A percentile compares a stretch with the other conserved stretches of the same genome.
phyloP scores from a whole-genome alignment of 2,329 filamentous ascomycete genomes.

The Verticillium tricorpus region DNA sequence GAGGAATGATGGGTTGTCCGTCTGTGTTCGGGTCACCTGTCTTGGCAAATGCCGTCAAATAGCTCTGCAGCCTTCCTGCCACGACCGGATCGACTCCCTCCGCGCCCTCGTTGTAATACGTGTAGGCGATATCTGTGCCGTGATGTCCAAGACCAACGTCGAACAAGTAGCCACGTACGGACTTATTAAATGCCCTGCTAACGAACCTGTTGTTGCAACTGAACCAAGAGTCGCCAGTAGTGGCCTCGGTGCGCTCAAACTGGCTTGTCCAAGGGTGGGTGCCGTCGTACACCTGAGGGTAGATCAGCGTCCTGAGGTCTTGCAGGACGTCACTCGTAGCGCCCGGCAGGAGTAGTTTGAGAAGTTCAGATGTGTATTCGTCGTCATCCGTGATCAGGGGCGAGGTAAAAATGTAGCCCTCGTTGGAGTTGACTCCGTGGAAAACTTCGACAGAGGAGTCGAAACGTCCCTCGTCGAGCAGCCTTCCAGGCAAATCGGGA shows the following conservation, averaged over 20 bases:
- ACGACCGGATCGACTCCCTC: slow-evolving; percentile 18
- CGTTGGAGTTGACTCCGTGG: slow-evolving; percentile 39
- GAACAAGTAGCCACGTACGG: slow-evolving; percentile 46
- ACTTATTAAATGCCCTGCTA: slow-evolving; percentile 35
- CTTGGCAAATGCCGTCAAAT: slow-evolving; percentile 24
- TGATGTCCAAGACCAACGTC: slow-evolving; percentile 45
- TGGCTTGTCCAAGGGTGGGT: slow-evolving; percentile 35
- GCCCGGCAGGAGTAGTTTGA: slow-evolving; percentile 20
- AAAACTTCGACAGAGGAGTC: slow-evolving; percentile 9
- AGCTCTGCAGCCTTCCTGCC: slow-evolving; percentile 24
- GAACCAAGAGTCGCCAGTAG: slow-evolving; percentile 37
- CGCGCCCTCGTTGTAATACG: slow-evolving; percentile 37
- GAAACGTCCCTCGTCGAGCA: slow-evolving; percentile 6
- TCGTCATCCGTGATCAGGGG: slow-evolving; percentile 36
- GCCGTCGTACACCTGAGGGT: slow-evolving; percentile 41
- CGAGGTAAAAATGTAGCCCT: slow-evolving; percentile 39
- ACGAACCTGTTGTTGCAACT: slow-evolving; percentile 48
- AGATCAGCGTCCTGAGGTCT: slow-evolving; percentile 37
- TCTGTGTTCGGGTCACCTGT: slow-evolving; percentile 20
- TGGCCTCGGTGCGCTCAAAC: slow-evolving; percentile 30
- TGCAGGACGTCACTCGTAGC: slow-evolving; percentile 17
- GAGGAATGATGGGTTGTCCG: slow-evolving; percentile 6
- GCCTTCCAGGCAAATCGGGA: slow-evolving; percentile 8
- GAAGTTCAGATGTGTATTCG: slow-evolving; percentile 29
- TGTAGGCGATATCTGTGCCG: slow-evolving; percentile 44